Evolutionary conservation across 805 yeast genomes (phyloP).

Genomic region (Ogataea siamensis): DNA sequence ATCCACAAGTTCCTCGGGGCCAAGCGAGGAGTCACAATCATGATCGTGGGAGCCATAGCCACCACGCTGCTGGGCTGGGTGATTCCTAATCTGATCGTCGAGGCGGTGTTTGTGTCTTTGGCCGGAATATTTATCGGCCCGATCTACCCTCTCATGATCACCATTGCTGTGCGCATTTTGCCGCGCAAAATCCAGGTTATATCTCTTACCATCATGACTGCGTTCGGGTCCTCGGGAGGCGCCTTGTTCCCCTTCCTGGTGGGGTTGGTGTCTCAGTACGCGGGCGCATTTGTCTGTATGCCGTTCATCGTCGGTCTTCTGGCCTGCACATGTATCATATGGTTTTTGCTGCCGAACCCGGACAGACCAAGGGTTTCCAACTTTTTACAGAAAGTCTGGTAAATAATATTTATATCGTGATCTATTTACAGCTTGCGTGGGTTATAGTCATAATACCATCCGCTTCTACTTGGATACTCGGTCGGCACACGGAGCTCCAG

Average conservation of each 20-base stretch:
- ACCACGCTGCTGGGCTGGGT: slow-evolving; percentile 48
- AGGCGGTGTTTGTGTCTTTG: slow-evolving; percentile 46
- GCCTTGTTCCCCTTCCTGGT: slow-evolving; percentile 53
- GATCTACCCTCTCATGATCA: slow-evolving; percentile 52
- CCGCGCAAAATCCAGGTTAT: slow-evolving; percentile 53
- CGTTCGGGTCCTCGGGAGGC: slow-evolving; percentile 60
- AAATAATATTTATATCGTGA: background rate
- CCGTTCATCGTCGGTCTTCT: slow-evolving; percentile 45
- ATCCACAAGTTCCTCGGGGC: slow-evolving; percentile 42
- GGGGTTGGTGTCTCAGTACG: slow-evolving; percentile 45
- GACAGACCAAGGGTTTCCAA: slow-evolving; percentile 32
- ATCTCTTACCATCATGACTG: slow-evolving; percentile 49
- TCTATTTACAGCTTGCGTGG: slow-evolving; percentile 25
- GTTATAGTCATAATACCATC: slow-evolving; percentile 68
- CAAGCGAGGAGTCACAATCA: slow-evolving; percentile 41
- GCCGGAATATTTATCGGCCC: slow-evolving; percentile 69
- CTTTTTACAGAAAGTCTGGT: slow-evolving; percentile 26
- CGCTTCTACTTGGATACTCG: slow-evolving; percentile 76
- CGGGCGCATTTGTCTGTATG: slow-evolving; percentile 48
- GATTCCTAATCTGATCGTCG: slow-evolving; percentile 41
- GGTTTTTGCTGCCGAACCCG: slow-evolving; percentile 46
- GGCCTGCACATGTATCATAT: slow-evolving; percentile 33
- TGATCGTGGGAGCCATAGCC: slow-evolving; percentile 35
- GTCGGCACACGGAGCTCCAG: slow-evolving; percentile 86
- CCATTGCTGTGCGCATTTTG: slow-evolving; percentile 41